Percentiles rank a stretch among this genome's conserved stretches.
These are phyloP conservation scores for Populus euphratica DNA, from an alignment of 345 rosid genomes.

Conservation along the genomic window DNA sequence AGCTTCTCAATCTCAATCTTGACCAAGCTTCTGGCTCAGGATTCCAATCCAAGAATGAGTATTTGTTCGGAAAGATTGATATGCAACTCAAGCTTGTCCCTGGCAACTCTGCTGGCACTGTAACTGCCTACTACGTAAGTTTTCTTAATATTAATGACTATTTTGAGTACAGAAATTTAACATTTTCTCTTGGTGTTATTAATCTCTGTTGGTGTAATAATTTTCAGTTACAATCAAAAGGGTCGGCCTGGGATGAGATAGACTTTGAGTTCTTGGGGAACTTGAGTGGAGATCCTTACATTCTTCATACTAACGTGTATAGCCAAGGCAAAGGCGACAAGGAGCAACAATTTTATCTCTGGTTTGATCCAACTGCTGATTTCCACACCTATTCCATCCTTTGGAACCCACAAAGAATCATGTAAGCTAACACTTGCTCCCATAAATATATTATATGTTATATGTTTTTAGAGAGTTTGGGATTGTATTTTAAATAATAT, in stretches of 20 bases:
- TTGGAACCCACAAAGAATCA: background rate
- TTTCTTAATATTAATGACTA: background rate
- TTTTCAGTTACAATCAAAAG: background rate
- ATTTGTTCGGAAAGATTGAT: background rate
- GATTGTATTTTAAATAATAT: no score
- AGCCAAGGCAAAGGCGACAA: background rate
- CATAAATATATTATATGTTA: background rate
- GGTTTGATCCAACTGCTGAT: background rate
- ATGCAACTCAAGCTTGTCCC: slow-evolving; percentile 1
- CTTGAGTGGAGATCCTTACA: background rate
- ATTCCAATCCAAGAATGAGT: background rate
- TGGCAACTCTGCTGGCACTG: background rate
- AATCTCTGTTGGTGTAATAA: background rate
- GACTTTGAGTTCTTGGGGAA: background rate
- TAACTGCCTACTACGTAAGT: background rate
- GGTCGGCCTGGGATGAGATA: background rate
- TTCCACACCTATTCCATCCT: background rate
- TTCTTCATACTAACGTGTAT: background rate
- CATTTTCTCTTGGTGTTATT: background rate
- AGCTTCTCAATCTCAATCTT: background rate
- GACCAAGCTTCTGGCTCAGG: background rate
- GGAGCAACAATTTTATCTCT: background rate
- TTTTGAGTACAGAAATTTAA: background rate
- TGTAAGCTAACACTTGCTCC: background rate
- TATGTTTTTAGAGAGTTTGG: background rate